phyloP scores from a whole-genome alignment of 2,329 filamentous ascomycete species.

The Fusarium pseudocircinatum region DNA sequence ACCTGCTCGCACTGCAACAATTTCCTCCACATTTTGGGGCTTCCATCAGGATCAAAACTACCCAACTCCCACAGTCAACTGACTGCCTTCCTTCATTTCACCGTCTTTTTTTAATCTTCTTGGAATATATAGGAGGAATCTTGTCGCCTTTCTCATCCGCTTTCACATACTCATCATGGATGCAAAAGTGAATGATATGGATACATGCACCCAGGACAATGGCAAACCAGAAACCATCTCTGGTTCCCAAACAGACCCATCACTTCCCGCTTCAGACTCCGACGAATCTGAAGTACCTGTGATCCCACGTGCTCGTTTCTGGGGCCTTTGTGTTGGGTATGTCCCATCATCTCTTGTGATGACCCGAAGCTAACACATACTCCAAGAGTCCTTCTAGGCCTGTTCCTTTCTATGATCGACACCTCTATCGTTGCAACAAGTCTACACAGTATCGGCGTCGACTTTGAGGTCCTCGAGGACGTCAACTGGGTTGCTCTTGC shows the following conservation, averaged over 20 bases:
- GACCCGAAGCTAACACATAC: background rate
- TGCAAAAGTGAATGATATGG: background rate
- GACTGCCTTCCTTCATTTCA: background rate
- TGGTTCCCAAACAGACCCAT: background rate
- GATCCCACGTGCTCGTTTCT: constrained; percentile 47
- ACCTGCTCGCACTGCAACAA: background rate
- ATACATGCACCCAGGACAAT: background rate
- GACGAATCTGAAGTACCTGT: constrained; percentile 11
- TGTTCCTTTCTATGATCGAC: constrained; percentile 69
- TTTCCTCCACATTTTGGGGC: background rate
- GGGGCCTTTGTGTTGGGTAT: constrained; percentile 48
- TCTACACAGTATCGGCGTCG: constrained; percentile 62
- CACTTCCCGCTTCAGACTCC: background rate
- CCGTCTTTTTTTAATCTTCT: background rate
- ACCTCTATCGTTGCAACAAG: constrained; percentile 69
- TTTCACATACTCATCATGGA: background rate
- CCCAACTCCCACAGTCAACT: background rate
- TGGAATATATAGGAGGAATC: background rate
- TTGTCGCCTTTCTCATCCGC: background rate
- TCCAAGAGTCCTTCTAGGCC: constrained; percentile 58
- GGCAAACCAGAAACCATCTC: background rate
- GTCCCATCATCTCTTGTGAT: background rate
- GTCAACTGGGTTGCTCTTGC: constrained; percentile 66
- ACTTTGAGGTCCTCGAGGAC: constrained; percentile 56
- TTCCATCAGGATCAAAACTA: background rate